Percentiles rank a stretch among this genome's conserved stretches.
These are phyloP conservation scores for Diaporthe ilicicola DNA, from an alignment of 2,329 filamentous ascomycete genomes.

Conservation along the genomic window DNA sequence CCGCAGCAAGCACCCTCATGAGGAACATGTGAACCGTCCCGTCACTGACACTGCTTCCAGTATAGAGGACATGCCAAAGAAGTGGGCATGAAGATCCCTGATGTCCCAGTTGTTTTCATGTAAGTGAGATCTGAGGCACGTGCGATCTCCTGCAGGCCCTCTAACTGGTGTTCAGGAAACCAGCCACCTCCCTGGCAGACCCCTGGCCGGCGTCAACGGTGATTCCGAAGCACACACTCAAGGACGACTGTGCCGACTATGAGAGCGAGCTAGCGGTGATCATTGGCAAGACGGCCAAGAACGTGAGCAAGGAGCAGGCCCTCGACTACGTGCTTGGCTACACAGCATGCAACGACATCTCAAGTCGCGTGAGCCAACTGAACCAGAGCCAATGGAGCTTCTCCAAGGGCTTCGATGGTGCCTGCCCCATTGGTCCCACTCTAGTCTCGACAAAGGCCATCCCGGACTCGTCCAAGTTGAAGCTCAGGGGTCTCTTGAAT, in stretches of 20 bases:
- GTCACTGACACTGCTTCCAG: slow-evolving; percentile 25
- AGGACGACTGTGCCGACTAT: slow-evolving; percentile 64
- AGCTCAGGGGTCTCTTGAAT: slow-evolving; percentile 57
- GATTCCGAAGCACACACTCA: slow-evolving; percentile 62
- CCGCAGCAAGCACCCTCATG: no score
- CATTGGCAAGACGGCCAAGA: slow-evolving; percentile 59
- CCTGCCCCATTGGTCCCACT: slow-evolving; percentile 62
- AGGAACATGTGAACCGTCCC: background rate
- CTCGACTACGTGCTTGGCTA: slow-evolving; percentile 70
- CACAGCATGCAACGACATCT: slow-evolving; percentile 65
- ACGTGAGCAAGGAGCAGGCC: slow-evolving; percentile 64
- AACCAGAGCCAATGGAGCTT: slow-evolving; percentile 64
- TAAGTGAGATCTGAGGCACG: slow-evolving; percentile 14
- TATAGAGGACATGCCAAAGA: slow-evolving; percentile 61
- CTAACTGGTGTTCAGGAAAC: slow-evolving; percentile 50
- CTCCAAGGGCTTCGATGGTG: slow-evolving; percentile 67
- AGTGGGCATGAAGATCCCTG: slow-evolving; percentile 59
- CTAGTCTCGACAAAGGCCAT: slow-evolving; percentile 55
- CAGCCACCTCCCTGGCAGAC: slow-evolving; percentile 60
- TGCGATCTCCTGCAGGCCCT: background rate
- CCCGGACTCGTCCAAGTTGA: slow-evolving; percentile 50
- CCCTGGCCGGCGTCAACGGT: slow-evolving; percentile 60
- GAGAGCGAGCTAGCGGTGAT: slow-evolving; percentile 67
- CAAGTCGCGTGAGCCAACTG: slow-evolving; percentile 64
- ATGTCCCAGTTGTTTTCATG: slow-evolving; percentile 65